Percentiles rank a stretch among this genome's conserved stretches.
Evolutionary conservation across 768 basidiomycete genomes (phyloP).

Genomic region (Auriscalpium microsporum): DNA sequence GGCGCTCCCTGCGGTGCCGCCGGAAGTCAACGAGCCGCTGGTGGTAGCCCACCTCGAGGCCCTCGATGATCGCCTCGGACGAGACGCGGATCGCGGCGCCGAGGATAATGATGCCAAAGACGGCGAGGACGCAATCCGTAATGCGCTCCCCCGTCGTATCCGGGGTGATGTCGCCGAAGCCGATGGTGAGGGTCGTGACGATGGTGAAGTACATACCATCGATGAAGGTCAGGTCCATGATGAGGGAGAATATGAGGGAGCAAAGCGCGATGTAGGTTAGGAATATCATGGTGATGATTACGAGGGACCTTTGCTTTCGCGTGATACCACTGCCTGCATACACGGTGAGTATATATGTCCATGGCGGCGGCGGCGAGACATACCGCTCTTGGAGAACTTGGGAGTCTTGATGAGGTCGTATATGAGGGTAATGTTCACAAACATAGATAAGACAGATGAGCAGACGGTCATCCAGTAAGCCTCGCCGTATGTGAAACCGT

Average conservation of each 20-base stretch:
- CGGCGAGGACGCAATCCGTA: slow-evolving; percentile 50
- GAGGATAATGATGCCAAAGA: slow-evolving; percentile 54
- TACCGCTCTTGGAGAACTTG: slow-evolving; percentile 59
- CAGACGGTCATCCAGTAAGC: slow-evolving; percentile 75
- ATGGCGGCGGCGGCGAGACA: slow-evolving; percentile 9
- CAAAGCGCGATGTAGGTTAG: slow-evolving; percentile 70
- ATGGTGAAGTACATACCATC: slow-evolving; percentile 74
- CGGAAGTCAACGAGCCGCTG: slow-evolving; percentile 42
- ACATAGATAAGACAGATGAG: slow-evolving; percentile 56
- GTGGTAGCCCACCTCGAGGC: slow-evolving; percentile 56
- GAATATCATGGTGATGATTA: slow-evolving; percentile 68
- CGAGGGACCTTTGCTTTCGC: slow-evolving; percentile 68
- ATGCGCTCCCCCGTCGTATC: slow-evolving; percentile 40
- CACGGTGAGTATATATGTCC: neutral
- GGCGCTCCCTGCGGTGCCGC: slow-evolving; percentile 34
- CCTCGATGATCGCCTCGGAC: slow-evolving; percentile 62
- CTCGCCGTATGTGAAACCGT: slow-evolving; percentile 60
- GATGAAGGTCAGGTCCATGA: slow-evolving; percentile 53
- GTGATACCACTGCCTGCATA: slow-evolving; percentile 71
- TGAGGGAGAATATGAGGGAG: slow-evolving; percentile 46
- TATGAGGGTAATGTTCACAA: slow-evolving; percentile 62
- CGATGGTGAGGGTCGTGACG: slow-evolving; percentile 57
- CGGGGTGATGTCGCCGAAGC: slow-evolving; percentile 73
- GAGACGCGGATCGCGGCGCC: slow-evolving; percentile 25
- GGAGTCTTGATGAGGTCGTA: slow-evolving; percentile 50